Percentiles rank a stretch among this genome's conserved stretches.
Conservation (phyloP, 129 eudicot species). For the Tagetes erecta region DNA sequence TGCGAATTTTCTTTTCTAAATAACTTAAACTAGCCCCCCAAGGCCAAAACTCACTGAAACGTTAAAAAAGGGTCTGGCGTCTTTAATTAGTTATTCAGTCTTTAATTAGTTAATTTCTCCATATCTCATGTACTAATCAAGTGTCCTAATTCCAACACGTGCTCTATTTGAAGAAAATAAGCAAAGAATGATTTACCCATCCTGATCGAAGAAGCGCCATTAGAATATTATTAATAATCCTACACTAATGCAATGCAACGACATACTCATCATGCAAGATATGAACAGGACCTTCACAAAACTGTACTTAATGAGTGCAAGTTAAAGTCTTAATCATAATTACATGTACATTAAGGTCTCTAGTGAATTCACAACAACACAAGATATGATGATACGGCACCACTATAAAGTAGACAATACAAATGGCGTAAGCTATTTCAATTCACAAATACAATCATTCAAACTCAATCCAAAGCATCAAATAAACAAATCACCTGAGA, state of each 20-base stretch:
- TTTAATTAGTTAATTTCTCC: background rate
- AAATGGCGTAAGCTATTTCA: background rate
- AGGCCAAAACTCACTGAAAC: background rate
- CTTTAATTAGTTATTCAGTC: background rate
- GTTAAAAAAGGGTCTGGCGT: background rate
- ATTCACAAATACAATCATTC: background rate
- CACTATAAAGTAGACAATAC: background rate
- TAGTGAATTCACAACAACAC: background rate
- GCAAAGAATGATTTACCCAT: background rate
- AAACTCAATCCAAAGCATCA: background rate
- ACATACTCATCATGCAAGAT: background rate
- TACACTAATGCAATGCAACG: background rate
- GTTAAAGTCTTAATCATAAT: background rate
- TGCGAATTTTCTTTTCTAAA: background rate
- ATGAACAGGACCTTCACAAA: background rate
- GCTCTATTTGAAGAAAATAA: background rate
- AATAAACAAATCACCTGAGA: conserved; percentile 69
- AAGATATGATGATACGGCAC: background rate
- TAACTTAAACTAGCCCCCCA: background rate
- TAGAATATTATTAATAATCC: background rate
- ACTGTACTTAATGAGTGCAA: background rate
- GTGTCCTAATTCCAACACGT: background rate
- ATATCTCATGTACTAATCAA: background rate
- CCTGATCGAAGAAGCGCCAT: no score
- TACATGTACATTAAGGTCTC: background rate